These are phyloP conservation scores for Neoarthrinium moseri DNA, from an alignment of 2,329 filamentous ascomycete species.

Conservation along the genomic window DNA sequence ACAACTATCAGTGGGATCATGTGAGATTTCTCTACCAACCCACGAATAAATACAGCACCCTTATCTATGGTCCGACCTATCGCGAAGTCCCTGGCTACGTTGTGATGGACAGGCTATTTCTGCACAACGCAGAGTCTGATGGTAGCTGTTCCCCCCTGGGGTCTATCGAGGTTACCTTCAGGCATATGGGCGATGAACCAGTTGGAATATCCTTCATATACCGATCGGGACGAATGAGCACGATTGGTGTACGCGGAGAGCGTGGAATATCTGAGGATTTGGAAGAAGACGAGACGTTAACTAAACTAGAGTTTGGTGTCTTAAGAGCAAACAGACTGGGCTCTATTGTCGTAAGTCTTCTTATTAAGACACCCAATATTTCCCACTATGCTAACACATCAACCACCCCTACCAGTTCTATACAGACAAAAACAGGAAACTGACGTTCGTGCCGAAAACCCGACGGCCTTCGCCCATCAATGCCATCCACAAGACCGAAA, in stretches of 20 bases:
- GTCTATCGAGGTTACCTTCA: conserved; percentile 15
- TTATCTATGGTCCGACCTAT: conserved; percentile 2
- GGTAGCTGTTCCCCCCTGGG: conserved; percentile 9
- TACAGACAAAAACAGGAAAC: conserved; percentile 1
- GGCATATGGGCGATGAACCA: conserved; percentile 13
- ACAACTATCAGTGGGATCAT: conserved; percentile 18
- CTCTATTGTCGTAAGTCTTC: conserved; percentile 14
- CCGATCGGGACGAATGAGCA: conserved; percentile 9
- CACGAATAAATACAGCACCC: not conserved
- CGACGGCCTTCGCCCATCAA: not conserved
- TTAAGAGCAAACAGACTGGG: conserved; percentile 9
- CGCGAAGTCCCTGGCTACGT: conserved; percentile 7
- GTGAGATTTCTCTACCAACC: conserved; percentile 12
- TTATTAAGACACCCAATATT: not conserved
- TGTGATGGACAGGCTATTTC: conserved; percentile 16
- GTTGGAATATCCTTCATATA: conserved; percentile 16
- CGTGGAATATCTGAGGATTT: conserved; percentile 8
- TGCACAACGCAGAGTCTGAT: conserved; percentile 10
- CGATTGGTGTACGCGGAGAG: conserved; percentile 12
- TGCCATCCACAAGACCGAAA: not conserved
- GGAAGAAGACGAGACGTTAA: conserved; percentile 13
- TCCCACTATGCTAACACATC: too few relatives aligned
- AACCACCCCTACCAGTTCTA: too few relatives aligned
- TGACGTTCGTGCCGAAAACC: not conserved
- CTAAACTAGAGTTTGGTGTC: conserved; percentile 14